Evolutionary conservation across 257 asterid species (phyloP).

Genomic region (Gentiana macrophylla): DNA sequence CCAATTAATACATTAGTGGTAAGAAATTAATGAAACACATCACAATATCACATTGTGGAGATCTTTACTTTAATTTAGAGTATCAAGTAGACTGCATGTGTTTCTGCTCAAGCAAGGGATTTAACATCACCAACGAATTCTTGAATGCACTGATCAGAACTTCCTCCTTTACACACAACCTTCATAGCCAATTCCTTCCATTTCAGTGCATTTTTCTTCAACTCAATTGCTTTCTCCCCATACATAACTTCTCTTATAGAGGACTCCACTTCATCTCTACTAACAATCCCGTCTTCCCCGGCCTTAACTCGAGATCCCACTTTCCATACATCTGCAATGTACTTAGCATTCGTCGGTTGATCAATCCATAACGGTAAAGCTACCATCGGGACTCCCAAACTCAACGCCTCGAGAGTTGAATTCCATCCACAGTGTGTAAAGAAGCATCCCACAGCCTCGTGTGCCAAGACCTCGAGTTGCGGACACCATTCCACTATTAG

Average conservation of each 20-base stretch:
- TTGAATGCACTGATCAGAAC: slow-evolving; percentile 19
- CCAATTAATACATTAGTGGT: too few species aligned
- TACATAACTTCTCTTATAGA: slow-evolving; percentile 13
- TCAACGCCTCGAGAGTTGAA: slow-evolving; percentile 19
- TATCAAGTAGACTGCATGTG: too few species aligned
- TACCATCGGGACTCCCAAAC: slow-evolving; percentile 27
- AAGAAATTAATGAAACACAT: too few species aligned
- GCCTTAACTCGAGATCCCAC: slow-evolving; percentile 13
- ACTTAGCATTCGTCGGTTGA: slow-evolving; percentile 24
- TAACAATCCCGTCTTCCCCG: slow-evolving; percentile 1
- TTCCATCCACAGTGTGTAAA: slow-evolving; percentile 26
- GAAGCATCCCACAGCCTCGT: slow-evolving; percentile 23
- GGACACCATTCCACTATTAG: slow-evolving; percentile 22
- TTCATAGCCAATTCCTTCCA: slow-evolving; percentile 22
- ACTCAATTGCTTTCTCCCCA: slow-evolving; percentile 11
- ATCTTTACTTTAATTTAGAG: too few species aligned
- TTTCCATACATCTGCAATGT: slow-evolving; percentile 17
- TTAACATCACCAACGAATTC: slow-evolving; percentile 11
- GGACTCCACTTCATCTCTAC: slow-evolving; percentile 14
- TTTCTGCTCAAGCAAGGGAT: background rate
- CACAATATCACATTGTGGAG: too few species aligned
- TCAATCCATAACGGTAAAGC: slow-evolving; percentile 22
- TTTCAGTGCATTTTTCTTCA: slow-evolving; percentile 16
- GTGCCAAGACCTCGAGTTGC: slow-evolving; percentile 17
- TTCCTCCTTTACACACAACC: slow-evolving; percentile 24